Evolutionary conservation across 139 green algal genomes (phyloP).

Genomic region (Zygnema circumcarinatum): DNA sequence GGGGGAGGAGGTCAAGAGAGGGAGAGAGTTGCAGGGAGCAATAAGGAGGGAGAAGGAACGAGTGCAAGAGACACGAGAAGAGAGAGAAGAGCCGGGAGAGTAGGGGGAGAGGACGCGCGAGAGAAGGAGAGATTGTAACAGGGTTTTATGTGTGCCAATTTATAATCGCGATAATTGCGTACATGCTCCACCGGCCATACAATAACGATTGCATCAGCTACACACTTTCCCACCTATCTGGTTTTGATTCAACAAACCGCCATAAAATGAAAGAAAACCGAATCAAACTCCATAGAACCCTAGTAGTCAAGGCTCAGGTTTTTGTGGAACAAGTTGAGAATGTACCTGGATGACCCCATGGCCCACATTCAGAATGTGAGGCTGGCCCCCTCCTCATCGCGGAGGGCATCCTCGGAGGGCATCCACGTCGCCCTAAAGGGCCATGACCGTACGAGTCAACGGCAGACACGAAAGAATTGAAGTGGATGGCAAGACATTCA

Average conservation of each 20-base stretch:
- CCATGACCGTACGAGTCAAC: not conserved
- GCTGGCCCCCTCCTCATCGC: conserved; percentile 66
- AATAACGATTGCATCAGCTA: not conserved
- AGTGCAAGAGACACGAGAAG: not conserved
- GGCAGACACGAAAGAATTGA: not conserved
- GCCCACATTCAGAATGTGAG: conserved; percentile 95
- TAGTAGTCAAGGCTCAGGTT: not conserved
- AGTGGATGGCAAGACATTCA: not conserved
- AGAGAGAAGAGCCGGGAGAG: not conserved
- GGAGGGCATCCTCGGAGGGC: conserved; percentile 78
- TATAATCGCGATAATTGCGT: not conserved
- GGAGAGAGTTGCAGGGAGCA: not conserved
- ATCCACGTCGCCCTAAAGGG: conserved; percentile 85
- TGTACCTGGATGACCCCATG: conserved; percentile 85
- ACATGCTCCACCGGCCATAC: not conserved
- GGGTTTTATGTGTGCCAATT: not conserved
- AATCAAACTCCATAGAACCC: not conserved
- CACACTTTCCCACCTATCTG: not conserved
- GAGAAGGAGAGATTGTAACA: not conserved
- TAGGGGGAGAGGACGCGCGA: not conserved
- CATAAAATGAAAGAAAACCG: not conserved
- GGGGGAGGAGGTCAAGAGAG: not conserved
- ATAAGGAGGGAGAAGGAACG: not conserved
- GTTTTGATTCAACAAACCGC: not conserved
- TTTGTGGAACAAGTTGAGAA: not conserved